Base-by-base conservation (phyloP, 1,284 basidiomycete species). In the Ceratorhiza oryzae-sativae region DNA sequence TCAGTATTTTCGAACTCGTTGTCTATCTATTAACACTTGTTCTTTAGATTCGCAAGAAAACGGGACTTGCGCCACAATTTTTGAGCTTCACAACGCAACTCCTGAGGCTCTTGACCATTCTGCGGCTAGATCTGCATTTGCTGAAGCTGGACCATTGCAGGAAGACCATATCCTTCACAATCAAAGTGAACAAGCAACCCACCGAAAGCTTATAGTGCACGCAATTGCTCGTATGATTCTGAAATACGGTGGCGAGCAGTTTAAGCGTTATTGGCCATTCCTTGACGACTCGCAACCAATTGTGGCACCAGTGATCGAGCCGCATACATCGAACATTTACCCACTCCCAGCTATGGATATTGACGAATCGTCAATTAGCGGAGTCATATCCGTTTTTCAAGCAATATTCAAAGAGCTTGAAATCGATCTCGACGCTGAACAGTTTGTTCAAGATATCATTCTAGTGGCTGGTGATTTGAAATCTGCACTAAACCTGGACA, bases 391-490 rank as follows among this genome's bases (percentile, higher is more conserved):
- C 8, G 81, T 83, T 30, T 72, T 79, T 10, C 73, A 80, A n/a
- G 77, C 77, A 0, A 79, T 83, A 30, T 75, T 78, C 23, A 61
- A 77, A 1, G 79, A 79, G 55, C 77, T 81, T 0, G 48, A 74
- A 1, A 39, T 80, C 2, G 61, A 77, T n/a, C 56, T 73, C 0
- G 6, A 60, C 1, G 39, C 75, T 1, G 18, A 61, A 2, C 51
- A 74, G 49, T 55, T 78, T 68, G 2, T 62, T 6, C 53, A 60
- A 45, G 32, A 55, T 8, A 74, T 81, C 12, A 75, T 76, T 2
- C 60, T 81, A 18, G 42, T 80, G 48, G 76, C 71, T 27, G 81
- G 82, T 3, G 81, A 83, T 73, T 82, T 83, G 74, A 77, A 83
- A 0, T 80, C 82, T 0, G 76, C 82, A n/a, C 77, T 80, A 1